Percentiles rank a stretch among this genome's conserved stretches.
Evolutionary conservation across 352 stramenopile species (phyloP).

Genomic region (Phytophthora pini): DNA sequence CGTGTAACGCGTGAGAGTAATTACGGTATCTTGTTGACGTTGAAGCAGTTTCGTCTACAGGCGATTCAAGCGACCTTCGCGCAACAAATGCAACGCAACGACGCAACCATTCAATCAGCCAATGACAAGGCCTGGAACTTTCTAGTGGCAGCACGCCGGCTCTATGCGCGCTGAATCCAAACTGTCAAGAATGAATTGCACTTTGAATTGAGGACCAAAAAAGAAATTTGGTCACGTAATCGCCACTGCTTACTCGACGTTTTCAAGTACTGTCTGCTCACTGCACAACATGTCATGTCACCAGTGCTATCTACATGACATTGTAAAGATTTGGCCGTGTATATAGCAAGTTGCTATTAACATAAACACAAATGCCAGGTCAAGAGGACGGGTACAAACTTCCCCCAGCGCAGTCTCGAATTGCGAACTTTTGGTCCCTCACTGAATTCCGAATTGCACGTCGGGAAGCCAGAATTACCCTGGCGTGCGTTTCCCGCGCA

Average conservation of each 20-base stretch:
- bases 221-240: not conserved
- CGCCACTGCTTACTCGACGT: too few species aligned
- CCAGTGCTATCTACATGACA: too few species aligned
- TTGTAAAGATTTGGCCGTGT: too few species aligned
- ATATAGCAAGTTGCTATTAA: not conserved
- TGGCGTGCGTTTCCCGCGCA: slow-evolving; percentile 32
- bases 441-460: slow-evolving; percentile 24
- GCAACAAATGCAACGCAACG: slow-evolving; percentile 9
- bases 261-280: too few species aligned
- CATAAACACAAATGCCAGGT: not conserved
- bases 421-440: slow-evolving; percentile 1
- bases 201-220: slow-evolving; percentile 14
- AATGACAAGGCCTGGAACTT: slow-evolving; percentile 10
- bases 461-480: slow-evolving; percentile 30
- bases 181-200: slow-evolving; percentile 7
- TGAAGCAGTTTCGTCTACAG: slow-evolving; percentile 6
- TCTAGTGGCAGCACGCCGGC: slow-evolving; percentile 9
- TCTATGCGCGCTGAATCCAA: slow-evolving; percentile 5
- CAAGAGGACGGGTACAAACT: too few species aligned
- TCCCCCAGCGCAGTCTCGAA: too few species aligned
- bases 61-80: slow-evolving; percentile 6
- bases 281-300: too few species aligned
- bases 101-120: slow-evolving; percentile 6
- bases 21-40: slow-evolving; percentile 14
- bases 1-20: slow-evolving; percentile 14